Evolutionary conservation across 345 rosid genomes (phyloP), one percentile per base, ranked within the genome.

Genomic region (Bruguiera sexangula): DNA sequence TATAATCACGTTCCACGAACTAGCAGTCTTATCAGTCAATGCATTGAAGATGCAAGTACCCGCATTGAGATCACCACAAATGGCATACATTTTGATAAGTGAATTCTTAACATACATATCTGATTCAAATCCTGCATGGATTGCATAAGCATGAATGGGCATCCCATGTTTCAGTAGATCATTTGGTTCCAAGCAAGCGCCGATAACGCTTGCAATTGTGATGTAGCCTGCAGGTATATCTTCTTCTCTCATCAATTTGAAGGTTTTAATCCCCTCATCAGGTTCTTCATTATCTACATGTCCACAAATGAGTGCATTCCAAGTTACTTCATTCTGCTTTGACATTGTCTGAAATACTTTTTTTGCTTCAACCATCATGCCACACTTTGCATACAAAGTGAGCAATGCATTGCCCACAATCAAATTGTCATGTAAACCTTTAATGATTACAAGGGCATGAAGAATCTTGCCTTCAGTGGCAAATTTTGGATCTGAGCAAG

Each of bases 251-350:
- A 94, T 85, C 65, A 82, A 29, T 56, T 71, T 85, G 75, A 86
- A 89, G 68, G 84, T 73, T 36, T 71, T 71, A 30, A 94, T 34
- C 22, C 89, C 95, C 24, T 75, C 81, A 29, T 71, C 68, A 1
- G 76, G 21, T 66, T 88, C 82, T 75, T 82, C 83, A 74, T 84
- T 83, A 69, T 87, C 93, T 26, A 86, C 89, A 79, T 81, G 67
- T 29, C 91, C 93, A 63, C 97, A 91, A 60, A 93, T 85, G 48
- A 89, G 84, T 55, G 97, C 94, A 85, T 91, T 93, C 91, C 96
- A 93, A 67, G 91, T 86, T 62, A 89, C 90, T 58, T 58, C 70
- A 65, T 88, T 85, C 74, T 70, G 81, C 72, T 63, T 78, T 30
- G 85, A 74, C 87, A 81, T 75, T 61, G 69, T 76, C 68, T 77